Conservation (phyloP, 345 rosid species). For the Sapria himalayana region DNA sequence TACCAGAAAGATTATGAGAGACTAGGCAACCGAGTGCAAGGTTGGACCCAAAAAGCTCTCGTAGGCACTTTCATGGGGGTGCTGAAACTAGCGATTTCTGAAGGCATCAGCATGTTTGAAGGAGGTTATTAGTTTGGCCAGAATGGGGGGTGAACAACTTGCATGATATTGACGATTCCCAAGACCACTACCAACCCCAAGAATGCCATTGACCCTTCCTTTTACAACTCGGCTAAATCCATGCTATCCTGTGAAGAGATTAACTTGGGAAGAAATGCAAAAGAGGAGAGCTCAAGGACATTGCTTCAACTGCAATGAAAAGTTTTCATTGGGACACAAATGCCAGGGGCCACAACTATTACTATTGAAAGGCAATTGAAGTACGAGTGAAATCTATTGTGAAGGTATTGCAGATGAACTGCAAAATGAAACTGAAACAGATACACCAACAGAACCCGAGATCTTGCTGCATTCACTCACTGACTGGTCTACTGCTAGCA, state of each 20-base stretch:
- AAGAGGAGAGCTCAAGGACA: background rate
- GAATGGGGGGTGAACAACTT: conserved; percentile 1
- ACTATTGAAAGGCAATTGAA: background rate
- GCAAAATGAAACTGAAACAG: too few species aligned
- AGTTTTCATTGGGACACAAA: background rate
- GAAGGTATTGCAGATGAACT: too few species aligned
- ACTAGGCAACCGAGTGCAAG: background rate
- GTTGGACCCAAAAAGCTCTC: background rate
- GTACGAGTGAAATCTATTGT: too few species aligned
- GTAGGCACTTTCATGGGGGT: background rate
- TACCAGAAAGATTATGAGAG: background rate
- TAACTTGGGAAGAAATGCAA: background rate
- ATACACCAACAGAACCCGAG: too few species aligned
- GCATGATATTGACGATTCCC: background rate
- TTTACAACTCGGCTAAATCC: too few species aligned
- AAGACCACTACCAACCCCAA: too few species aligned
- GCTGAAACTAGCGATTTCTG: background rate
- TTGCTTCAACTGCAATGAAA: background rate
- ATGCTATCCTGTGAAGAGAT: background rate
- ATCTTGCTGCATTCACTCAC: too few species aligned
- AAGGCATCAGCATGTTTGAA: conserved; percentile 3
- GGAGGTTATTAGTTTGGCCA: background rate
- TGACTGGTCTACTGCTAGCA: too few species aligned
- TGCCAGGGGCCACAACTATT: background rate
- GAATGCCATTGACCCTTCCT: background rate